Percentiles rank a stretch among this genome's conserved stretches.
These are phyloP conservation scores for Cucumis sativus DNA, from an alignment of 306 rosid species.

Conservation along the genomic window Cucumber_9930_V3 NC_026655.2:5138501-5139000, in stretches of 20 bases:
- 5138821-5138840: background rate
- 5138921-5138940: background rate
- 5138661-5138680: constrained; percentile 70
- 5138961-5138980: constrained; percentile 7
- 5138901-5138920: constrained; percentile 6
- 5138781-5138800: background rate
- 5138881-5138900: constrained; percentile 1
- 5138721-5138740: background rate
- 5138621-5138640: constrained; percentile 5
- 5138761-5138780: background rate
- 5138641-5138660: constrained; percentile 47
- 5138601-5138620: background rate
- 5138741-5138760: background rate
- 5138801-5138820: background rate
- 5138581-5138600: background rate
- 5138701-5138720: background rate
- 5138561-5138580: background rate
- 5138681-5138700: constrained; percentile 30
- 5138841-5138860: background rate
- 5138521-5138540: background rate
- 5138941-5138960: constrained; percentile 6
- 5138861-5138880: background rate
- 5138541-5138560: background rate
- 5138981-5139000: constrained; percentile 7
- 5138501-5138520: background rate